Evolutionary conservation across 2,329 filamentous ascomycete genomes (phyloP).

Genomic region (Colletotrichum spaethianum): DNA sequence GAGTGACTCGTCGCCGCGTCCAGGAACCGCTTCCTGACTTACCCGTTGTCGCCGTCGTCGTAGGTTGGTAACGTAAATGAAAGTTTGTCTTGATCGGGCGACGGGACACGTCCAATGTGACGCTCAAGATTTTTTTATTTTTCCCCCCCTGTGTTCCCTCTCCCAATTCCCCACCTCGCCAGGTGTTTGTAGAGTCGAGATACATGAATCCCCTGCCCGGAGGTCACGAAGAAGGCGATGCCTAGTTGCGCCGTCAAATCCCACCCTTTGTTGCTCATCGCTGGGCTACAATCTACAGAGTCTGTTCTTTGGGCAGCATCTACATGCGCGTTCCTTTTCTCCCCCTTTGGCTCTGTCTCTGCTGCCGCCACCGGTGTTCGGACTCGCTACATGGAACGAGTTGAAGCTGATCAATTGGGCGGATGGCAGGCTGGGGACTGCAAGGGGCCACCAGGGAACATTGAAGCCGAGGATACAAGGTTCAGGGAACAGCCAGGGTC

Average conservation of each 20-base stretch:
- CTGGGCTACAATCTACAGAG: slow-evolving; percentile 21
- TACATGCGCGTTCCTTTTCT: neutral
- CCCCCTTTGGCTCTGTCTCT: no score
- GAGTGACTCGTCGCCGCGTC: neutral
- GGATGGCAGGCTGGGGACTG: neutral
- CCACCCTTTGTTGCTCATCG: slow-evolving; percentile 2
- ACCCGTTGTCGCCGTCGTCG: slow-evolving; percentile 7
- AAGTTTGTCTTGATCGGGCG: slow-evolving; percentile 2
- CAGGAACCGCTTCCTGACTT: slow-evolving; percentile 14
- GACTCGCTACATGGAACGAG: slow-evolving; percentile 9
- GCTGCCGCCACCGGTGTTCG: no score
- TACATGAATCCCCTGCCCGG: slow-evolving; percentile 18
- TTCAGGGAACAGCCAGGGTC: slow-evolving; percentile 31
- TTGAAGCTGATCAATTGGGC: slow-evolving; percentile 1
- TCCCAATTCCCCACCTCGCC: neutral
- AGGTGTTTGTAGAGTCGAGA: neutral
- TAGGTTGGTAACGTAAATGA: neutral
- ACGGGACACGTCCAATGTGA: neutral
- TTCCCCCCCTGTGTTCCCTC: neutral
- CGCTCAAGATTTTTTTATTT: neutral
- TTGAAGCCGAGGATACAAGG: slow-evolving; percentile 10
- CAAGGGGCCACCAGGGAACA: slow-evolving; percentile 21
- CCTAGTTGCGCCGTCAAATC: slow-evolving; percentile 7
- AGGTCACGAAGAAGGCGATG: slow-evolving; percentile 10
- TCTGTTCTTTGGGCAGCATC: neutral